phyloP scores from a whole-genome alignment of 768 basidiomycete species.

The Infundibulicybe gibba region DNA sequence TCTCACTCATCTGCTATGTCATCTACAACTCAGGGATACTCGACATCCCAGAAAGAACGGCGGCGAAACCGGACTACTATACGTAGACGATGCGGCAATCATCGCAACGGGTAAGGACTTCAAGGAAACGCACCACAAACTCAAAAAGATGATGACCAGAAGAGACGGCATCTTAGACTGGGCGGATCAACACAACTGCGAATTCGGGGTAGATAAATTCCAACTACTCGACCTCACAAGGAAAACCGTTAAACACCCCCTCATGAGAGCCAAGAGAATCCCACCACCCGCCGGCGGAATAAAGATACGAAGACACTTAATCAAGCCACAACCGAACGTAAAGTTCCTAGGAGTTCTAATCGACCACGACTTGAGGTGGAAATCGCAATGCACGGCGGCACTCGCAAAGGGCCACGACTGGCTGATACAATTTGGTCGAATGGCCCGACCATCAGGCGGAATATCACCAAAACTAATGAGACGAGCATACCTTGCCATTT shows the following conservation, averaged over 20 bases:
- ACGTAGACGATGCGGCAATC: slow-evolving; percentile 6
- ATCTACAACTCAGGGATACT: slow-evolving; percentile 27
- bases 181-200: neutral
- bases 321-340: neutral
- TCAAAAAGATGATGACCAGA: neutral
- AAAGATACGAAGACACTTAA: neutral
- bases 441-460: slow-evolving; percentile 5
- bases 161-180: neutral
- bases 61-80: neutral
- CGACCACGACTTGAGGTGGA: slow-evolving; percentile 22
- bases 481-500: neutral
- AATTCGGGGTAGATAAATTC: neutral
- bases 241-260: neutral
- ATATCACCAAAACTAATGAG: slow-evolving; percentile 1
- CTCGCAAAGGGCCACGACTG: slow-evolving; percentile 13
- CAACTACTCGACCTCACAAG: neutral
- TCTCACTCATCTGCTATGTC: slow-evolving; percentile 23
- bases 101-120: slow-evolving; percentile 3
- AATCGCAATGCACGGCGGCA: slow-evolving; percentile 14
- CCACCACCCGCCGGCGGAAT: neutral
- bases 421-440: slow-evolving; percentile 6
- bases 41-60: slow-evolving; percentile 2
- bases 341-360: slow-evolving; percentile 10
- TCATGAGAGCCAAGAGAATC: neutral
- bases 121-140: slow-evolving; percentile 1